Conservation (phyloP, 805 yeast species). For the Candida ficus region DNA sequence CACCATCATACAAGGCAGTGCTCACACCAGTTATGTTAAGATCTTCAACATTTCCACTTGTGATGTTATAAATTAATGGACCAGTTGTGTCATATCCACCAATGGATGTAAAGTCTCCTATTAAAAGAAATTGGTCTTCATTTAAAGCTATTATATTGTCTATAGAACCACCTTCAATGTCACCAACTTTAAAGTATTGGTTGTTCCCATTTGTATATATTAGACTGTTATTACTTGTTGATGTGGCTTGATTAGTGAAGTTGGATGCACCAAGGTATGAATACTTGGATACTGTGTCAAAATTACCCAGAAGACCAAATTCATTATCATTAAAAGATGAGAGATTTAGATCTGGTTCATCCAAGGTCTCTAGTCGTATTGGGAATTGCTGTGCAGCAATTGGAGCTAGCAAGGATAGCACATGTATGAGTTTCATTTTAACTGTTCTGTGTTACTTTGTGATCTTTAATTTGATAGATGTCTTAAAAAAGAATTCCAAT, state of each 20-base stretch:
- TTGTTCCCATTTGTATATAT: slow-evolving; percentile 14
- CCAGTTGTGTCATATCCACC: slow-evolving; percentile 21
- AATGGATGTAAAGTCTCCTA: slow-evolving; percentile 24
- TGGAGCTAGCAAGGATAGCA: slow-evolving; percentile 3
- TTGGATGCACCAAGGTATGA: slow-evolving; percentile 32
- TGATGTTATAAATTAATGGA: slow-evolving; percentile 30
- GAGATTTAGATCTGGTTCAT: slow-evolving; percentile 18
- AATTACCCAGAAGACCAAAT: slow-evolving; percentile 30
- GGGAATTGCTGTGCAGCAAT: slow-evolving; percentile 2
- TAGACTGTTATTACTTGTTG: slow-evolving; percentile 13
- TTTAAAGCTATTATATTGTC: slow-evolving; percentile 26
- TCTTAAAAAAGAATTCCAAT: background rate
- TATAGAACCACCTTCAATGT: slow-evolving; percentile 19
- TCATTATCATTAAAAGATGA: slow-evolving; percentile 17
- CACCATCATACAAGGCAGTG: slow-evolving; percentile 43
- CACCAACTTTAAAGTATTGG: slow-evolving; percentile 17
- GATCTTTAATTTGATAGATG: background rate
- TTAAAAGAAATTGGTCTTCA: slow-evolving; percentile 28
- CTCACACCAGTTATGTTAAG: slow-evolving; percentile 33
- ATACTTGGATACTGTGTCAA: slow-evolving; percentile 31
- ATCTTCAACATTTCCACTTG: slow-evolving; percentile 22
- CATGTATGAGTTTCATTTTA: slow-evolving; percentile 4
- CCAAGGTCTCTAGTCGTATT: slow-evolving; percentile 11
- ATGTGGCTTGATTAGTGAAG: slow-evolving; percentile 21
- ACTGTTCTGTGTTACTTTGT: background rate